phyloP scores from a whole-genome alignment of 768 basidiomycete species.

The Rhodotorula diobovata region DNA sequence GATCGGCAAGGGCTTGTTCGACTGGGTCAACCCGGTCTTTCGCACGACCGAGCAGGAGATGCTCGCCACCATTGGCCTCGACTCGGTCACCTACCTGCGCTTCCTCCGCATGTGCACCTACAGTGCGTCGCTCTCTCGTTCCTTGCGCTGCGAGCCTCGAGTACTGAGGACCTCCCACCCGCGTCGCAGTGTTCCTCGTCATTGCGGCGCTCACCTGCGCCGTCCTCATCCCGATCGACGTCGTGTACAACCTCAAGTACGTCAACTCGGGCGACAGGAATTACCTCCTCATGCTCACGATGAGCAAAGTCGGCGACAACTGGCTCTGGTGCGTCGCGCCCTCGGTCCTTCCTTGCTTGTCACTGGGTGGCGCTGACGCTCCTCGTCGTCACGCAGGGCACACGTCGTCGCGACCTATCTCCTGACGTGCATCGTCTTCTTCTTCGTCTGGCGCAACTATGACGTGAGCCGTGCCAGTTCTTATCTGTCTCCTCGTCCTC shows the following conservation, averaged over 20 bases:
- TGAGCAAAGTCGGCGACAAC: conserved; percentile 39
- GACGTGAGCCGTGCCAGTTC: neutral
- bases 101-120: conserved; percentile 66
- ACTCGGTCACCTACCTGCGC: conserved; percentile 86
- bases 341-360: neutral
- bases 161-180: neutral
- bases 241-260: conserved; percentile 71
- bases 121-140: neutral
- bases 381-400: conserved; percentile 64
- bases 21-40: conserved; percentile 57
- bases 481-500: neutral
- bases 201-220: conserved; percentile 64
- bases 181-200: conserved; percentile 52
- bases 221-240: conserved; percentile 79
- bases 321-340: conserved; percentile 39
- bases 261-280: conserved; percentile 54
- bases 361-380: conserved; percentile 47
- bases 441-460: conserved; percentile 52
- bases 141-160: too few species aligned
- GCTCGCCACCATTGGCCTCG: conserved; percentile 74
- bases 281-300: conserved; percentile 45
- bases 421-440: conserved; percentile 56
- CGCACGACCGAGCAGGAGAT: conserved; percentile 37
- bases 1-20: conserved; percentile 74
- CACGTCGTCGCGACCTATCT: conserved; percentile 79